Conservation (phyloP, 495 filamentous ascomycete species). For the Pseudevernia furfuracea region DNA sequence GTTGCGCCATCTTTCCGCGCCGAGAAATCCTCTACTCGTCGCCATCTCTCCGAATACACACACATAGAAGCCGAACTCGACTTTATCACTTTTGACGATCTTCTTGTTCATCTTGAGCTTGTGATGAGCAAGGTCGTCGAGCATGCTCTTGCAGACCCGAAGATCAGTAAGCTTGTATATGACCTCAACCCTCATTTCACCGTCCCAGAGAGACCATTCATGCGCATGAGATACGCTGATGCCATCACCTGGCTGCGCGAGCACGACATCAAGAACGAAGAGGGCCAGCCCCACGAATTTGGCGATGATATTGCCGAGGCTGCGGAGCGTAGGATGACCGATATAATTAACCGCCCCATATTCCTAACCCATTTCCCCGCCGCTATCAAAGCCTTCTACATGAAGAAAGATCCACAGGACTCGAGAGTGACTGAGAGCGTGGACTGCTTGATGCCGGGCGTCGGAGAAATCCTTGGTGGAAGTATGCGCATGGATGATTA, state of each 20-base stretch:
- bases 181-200: conserved; percentile 84
- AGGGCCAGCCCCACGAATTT: conserved; percentile 79
- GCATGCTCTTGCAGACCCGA: conserved; percentile 61
- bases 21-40: conserved; percentile 88
- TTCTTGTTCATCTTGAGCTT: conserved; percentile 84
- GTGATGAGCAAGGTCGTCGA: conserved; percentile 85
- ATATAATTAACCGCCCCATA: conserved; percentile 89
- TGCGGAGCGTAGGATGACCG: conserved; percentile 93
- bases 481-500: conserved; percentile 93
- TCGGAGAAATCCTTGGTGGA: conserved; percentile 95
- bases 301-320: conserved; percentile 98
- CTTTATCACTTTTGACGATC: conserved; percentile 88
- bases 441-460: conserved; percentile 91
- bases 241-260: conserved; percentile 89
- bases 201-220: conserved; percentile 76
- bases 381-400: conserved; percentile 99
- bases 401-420: conserved; percentile 84
- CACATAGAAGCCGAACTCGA: conserved; percentile 96
- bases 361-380: conserved; percentile 96
- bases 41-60: conserved; percentile 92
- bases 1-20: conserved; percentile 98
- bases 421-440: conserved; percentile 91
- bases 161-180: conserved; percentile 60
- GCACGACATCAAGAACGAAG: conserved; percentile 86
- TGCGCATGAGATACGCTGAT: conserved; percentile 89